These are phyloP conservation scores for Zopfia rhizophila DNA, from an alignment of 2,329 filamentous ascomycete genomes.

Conservation along the genomic window DNA sequence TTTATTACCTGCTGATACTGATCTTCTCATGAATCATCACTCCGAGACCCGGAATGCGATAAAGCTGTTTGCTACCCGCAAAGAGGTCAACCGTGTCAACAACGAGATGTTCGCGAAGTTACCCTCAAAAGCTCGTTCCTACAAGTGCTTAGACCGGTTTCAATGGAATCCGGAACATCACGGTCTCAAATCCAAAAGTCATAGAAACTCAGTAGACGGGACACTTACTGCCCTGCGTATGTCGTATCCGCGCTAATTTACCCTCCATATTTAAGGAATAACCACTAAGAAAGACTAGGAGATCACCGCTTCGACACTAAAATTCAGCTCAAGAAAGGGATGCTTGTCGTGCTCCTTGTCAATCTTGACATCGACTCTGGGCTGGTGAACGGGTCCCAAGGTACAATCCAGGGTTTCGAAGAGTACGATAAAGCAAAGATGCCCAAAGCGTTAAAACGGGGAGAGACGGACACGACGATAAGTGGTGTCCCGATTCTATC, in stretches of 20 bases:
- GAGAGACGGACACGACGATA: background rate
- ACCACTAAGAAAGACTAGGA: constrained; percentile 5
- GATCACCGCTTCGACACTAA: constrained; percentile 60
- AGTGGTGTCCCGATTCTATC: constrained; percentile 29
- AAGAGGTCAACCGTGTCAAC: constrained; percentile 47
- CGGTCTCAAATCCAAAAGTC: constrained; percentile 26
- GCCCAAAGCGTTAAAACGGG: constrained; percentile 30
- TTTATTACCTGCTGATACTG: constrained; percentile 51
- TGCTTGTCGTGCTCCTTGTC: constrained; percentile 64
- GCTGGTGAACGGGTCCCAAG: constrained; percentile 50
- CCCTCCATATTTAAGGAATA: background rate
- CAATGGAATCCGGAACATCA: constrained; percentile 45
- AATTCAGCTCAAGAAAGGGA: constrained; percentile 61
- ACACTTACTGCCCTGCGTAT: constrained; percentile 46
- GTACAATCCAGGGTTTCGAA: constrained; percentile 50
- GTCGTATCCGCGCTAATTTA: background rate
- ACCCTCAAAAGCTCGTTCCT: constrained; percentile 33
- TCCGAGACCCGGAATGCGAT: constrained; percentile 57
- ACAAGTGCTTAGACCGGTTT: constrained; percentile 56
- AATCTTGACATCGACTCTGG: constrained; percentile 55
- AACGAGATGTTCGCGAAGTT: constrained; percentile 45
- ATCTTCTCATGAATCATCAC: constrained; percentile 59
- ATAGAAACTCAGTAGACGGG: constrained; percentile 24
- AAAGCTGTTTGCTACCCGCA: constrained; percentile 57
- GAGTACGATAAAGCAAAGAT: constrained; percentile 39